Conservation (phyloP, 225 moss, liverwort and hornwort genomes). For the Thuidium tamariscinum region DNA sequence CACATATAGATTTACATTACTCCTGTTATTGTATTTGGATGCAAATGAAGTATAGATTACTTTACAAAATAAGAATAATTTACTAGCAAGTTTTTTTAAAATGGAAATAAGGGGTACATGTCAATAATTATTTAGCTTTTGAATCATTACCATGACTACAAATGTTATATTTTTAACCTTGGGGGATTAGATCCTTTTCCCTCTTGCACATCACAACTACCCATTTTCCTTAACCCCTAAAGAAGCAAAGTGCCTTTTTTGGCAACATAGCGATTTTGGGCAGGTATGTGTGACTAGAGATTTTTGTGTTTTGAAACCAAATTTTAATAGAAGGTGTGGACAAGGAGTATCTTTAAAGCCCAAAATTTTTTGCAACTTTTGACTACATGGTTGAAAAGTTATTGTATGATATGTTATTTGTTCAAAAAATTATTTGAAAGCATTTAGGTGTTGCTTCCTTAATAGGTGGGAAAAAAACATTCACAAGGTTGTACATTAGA, state of each 20-base stretch:
- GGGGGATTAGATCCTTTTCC: accelerated
- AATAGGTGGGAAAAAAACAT: neutral
- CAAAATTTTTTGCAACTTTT: too few relatives aligned
- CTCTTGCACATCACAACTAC: neutral
- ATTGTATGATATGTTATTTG: too few relatives aligned
- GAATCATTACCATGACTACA: neutral
- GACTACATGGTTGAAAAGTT: too few relatives aligned
- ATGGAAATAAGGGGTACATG: neutral
- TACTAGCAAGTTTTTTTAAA: neutral
- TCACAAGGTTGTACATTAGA: too few relatives aligned
- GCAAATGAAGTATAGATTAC: neutral
- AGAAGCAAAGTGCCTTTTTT: too few relatives aligned
- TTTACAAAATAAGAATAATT: neutral
- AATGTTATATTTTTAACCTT: neutral
- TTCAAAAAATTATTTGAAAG: neutral
- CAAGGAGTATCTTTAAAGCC: too few relatives aligned
- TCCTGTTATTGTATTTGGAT: neutral
- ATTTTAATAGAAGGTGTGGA: too few relatives aligned
- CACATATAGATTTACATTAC: too few relatives aligned
- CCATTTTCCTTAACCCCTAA: too few relatives aligned
- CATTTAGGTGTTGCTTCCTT: neutral
- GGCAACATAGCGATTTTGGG: too few relatives aligned
- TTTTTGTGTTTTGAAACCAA: too few relatives aligned
- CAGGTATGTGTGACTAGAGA: too few relatives aligned
- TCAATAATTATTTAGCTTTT: neutral